These are phyloP conservation scores for Circinella umbellata DNA, from an alignment of 371 early-diverging fungal species.

Conservation along the genomic window DNA sequence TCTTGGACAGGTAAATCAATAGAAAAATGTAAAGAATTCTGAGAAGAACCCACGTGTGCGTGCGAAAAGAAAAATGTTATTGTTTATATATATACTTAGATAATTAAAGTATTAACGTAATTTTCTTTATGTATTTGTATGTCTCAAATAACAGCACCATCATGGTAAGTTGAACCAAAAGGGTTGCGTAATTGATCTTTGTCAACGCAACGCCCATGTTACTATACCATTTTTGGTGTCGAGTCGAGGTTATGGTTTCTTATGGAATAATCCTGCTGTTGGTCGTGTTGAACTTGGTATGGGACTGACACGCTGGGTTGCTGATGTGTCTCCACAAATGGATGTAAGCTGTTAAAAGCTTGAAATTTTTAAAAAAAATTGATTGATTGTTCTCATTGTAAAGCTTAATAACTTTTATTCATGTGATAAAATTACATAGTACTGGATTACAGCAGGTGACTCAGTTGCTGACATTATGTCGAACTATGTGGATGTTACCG, in stretches of 20 bases:
- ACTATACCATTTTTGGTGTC: conserved; percentile 23
- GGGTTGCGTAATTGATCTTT: conserved; percentile 22
- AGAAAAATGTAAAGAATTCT: too few species aligned
- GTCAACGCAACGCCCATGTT: conserved; percentile 23
- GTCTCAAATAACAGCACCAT: conserved; percentile 1
- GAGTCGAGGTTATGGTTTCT: conserved; percentile 23
- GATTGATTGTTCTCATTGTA: too few species aligned
- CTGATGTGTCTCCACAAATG: conserved; percentile 19
- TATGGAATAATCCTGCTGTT: conserved; percentile 25
- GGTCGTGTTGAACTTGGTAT: conserved; percentile 23
- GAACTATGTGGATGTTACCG: conserved; percentile 26
- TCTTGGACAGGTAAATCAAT: conserved; percentile 20
- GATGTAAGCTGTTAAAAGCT: conserved; percentile 10
- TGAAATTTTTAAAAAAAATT: too few species aligned
- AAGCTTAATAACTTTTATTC: not conserved
- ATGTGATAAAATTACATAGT: not conserved
- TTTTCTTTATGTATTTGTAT: not conserved
- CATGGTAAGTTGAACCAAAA: conserved; percentile 23
- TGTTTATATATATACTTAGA: too few species aligned
- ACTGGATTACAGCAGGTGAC: conserved; percentile 24
- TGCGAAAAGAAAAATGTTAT: too few species aligned
- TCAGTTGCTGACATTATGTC: conserved; percentile 20
- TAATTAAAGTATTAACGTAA: too few species aligned
- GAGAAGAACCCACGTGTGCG: too few species aligned
- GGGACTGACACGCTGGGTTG: conserved; percentile 25